Evolutionary conservation across 805 yeast genomes (phyloP), one percentile per base, ranked within the genome.

Genomic region (Ogataea saltuana): DNA sequence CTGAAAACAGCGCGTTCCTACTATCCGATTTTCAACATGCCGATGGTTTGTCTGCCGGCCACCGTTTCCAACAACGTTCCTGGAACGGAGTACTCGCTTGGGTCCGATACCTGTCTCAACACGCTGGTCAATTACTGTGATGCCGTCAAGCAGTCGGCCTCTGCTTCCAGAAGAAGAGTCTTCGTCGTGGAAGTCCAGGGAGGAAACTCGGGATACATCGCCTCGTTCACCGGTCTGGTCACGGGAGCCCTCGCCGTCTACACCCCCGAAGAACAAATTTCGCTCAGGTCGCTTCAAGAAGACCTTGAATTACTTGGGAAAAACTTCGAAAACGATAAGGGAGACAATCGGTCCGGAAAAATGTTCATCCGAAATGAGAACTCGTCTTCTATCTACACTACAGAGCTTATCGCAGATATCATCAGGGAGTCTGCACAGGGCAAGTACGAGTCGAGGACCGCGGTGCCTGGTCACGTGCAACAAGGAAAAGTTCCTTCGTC

Each of bases 101-200:
- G 99, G 45, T 76, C 89, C 10, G 99, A 93, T 64, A 93, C 99
- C 9, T 95, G 99, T 72, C 72, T 93, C 72, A 93, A 93, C 68
- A 72, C 93, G 8, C 74, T 93, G 58, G 88, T 89, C 50, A 81
- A 85, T 45, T 93, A 93, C 72, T 91, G 98, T 70, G 99, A 93
- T 65, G 88, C 87, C 19, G 84, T 93, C 53, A 90, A 93, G 70
- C 97, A 88, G 71, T 80, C 89, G 39, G 99, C 99, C 2, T 83
- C 97, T 16, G 88, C 99, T 13, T 80, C 97, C 3, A 81, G 99
- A 71, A 85, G 88, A 58, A 78, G 99, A 58, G 96, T 85, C 18
- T 93, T 93, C 64, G 96, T 93, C 29, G 93, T 93, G 50, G 99
- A 93, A 63, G 97, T 90, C 13, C 99, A 95, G 70, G 99, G 99